Conservation (phyloP, 768 basidiomycete genomes). For the Naganishia vaughanmartiniae region DNA sequence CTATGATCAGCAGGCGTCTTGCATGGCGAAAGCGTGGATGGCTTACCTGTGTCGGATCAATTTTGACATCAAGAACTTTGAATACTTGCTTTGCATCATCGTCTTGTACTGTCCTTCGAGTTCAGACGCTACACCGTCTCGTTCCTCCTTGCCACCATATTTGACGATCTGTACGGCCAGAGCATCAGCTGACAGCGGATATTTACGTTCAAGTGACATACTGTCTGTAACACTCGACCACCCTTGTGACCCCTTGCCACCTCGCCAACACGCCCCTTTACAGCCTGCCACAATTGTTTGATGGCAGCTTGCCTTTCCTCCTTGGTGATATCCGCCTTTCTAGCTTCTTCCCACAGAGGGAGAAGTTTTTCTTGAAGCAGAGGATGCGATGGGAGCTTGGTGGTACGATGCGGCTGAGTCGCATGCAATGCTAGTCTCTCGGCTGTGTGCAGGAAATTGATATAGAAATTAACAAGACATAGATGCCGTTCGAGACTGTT, state of each 20-base stretch:
- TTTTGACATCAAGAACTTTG: constrained; percentile 59
- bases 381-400: constrained; percentile 47
- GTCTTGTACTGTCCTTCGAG: constrained; percentile 75
- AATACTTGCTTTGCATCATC: constrained; percentile 82
- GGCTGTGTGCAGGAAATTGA: constrained; percentile 8
- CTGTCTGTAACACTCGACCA: constrained; percentile 57
- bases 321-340: constrained; percentile 56
- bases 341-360: constrained; percentile 50
- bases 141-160: constrained; percentile 68
- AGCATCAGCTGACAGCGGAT: not conserved
- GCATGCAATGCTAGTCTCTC: constrained; percentile 48
- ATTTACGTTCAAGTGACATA: constrained; percentile 64
- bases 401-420: constrained; percentile 49
- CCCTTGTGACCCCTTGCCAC: constrained; percentile 90
- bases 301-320: constrained; percentile 73
- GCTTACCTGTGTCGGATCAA: constrained; percentile 45
- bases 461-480: not conserved
- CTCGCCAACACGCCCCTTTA: constrained; percentile 78
- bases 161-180: constrained; percentile 61
- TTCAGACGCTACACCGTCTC: constrained; percentile 77
- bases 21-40: not conserved
- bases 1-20: not conserved
- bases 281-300: constrained; percentile 67
- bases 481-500: not conserved
- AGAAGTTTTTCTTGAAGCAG: constrained; percentile 46